Base-by-base conservation (phyloP, 192 early-diverging fungal species). In the Podila epicladia region DNA sequence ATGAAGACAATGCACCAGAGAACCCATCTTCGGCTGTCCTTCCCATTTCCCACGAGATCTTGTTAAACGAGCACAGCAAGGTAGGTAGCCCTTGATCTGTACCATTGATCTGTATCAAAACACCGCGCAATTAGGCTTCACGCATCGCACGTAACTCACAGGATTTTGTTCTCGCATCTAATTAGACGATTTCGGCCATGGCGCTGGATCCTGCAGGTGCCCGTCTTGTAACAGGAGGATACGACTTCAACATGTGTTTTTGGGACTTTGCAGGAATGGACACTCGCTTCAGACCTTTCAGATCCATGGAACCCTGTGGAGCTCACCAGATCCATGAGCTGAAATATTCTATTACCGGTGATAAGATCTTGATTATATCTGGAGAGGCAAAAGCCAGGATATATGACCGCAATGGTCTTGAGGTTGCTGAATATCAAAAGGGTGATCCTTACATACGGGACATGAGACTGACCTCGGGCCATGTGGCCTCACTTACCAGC, bases 211-310 rank as follows among this genome's bases (percentile, higher is more conserved):
- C 95, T 28, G 82, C 94, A 1, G 96, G 96, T 9, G 83, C 90
- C n/a, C 73, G 91, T 15, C 82, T 98, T 0, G 86, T 92, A 22
- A 91, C 93, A 9, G 97, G 95, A 66, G 87, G 93, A 20, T 92
- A 94, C 64, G 95, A 96, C 67, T 92, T 94, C 48, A 88, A 88
- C 57, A 71, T 97, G 38, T 93, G 93, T 58, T 83, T 99, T 45
- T 99, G 97, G 97, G 95, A 97, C 82, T 99, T 99, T 86, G 86
- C 91, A 37, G 92, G 91, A 13, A 98, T 97, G 96, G 91, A 95
- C 75, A 83, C 89, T 7, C 74, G 84, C 2, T 90, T 93, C 53
- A 84, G 88, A 65, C 91, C 96, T 9, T 96, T 94, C 73, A 83
- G 94, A 51, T 92, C 92, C 4, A 80, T 98, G 49, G 92, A 95